phyloP scores from a whole-genome alignment of 306 rosid species.

The Medicago ruthenica region DNA sequence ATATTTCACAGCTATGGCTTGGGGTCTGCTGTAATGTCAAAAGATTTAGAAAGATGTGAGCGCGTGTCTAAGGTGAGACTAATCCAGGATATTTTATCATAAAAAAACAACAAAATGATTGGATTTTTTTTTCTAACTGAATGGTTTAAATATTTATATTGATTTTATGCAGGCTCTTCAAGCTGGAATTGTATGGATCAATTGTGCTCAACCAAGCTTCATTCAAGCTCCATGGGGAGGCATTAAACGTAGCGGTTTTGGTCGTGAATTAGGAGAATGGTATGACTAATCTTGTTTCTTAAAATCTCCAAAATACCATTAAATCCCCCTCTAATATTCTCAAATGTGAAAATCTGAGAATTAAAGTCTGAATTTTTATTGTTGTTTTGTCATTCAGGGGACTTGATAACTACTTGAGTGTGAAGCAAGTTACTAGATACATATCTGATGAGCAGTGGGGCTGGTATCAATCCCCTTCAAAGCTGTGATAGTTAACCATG shows the following conservation, averaged over 20 bases:
- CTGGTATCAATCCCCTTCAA: slow-evolving; percentile 87
- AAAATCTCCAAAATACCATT: slow-evolving; percentile 10
- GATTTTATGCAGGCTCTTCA: slow-evolving; percentile 67
- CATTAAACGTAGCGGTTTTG: slow-evolving; percentile 91
- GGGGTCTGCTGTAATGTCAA: slow-evolving; percentile 89
- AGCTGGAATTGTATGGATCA: slow-evolving; percentile 95
- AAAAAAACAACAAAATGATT: slow-evolving; percentile 6
- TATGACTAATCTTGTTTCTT: slow-evolving; percentile 43
- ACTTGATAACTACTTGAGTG: slow-evolving; percentile 79
- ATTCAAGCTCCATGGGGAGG: slow-evolving; percentile 99
- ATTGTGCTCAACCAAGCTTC: slow-evolving; percentile 98
- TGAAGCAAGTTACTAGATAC: slow-evolving; percentile 89
- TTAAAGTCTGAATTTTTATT: slow-evolving; percentile 4
- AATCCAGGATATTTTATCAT: slow-evolving; percentile 28
- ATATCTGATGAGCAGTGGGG: slow-evolving; percentile 87
- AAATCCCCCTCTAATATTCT: neutral
- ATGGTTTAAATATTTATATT: neutral
- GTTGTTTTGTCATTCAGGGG: slow-evolving; percentile 62
- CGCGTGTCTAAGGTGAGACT: slow-evolving; percentile 79
- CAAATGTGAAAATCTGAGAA: slow-evolving; percentile 32
- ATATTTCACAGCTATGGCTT: slow-evolving; percentile 74
- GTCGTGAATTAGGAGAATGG: slow-evolving; percentile 99
- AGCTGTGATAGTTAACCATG: slow-evolving; percentile 54
- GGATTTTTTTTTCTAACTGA: slow-evolving; percentile 22
- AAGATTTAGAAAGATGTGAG: slow-evolving; percentile 91